Percentiles rank a stretch among this genome's conserved stretches.
Evolutionary conservation across 1,284 basidiomycete species (phyloP).

Genomic region (Stygiomarasmius scandens): DNA sequence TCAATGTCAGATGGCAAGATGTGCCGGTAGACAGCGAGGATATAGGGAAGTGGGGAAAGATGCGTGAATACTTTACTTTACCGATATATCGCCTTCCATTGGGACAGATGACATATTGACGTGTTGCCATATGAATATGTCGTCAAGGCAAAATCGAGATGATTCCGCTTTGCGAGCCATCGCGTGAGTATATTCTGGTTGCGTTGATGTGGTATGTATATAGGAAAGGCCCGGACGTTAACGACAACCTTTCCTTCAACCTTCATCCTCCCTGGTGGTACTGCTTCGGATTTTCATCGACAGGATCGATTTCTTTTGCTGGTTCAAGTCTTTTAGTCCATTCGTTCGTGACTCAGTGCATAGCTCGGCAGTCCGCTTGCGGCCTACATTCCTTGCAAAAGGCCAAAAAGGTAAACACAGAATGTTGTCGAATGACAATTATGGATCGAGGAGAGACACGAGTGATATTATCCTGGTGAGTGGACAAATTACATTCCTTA

Average conservation of each 20-base stretch:
- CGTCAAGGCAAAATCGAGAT: not conserved
- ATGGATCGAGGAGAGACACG: conserved; percentile 18
- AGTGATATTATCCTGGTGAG: conserved; percentile 33
- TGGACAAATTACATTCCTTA: conserved; percentile 20
- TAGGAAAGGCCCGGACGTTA: not conserved
- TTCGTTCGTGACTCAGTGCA: not conserved
- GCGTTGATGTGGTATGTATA: too few relatives aligned
- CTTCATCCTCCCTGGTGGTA: conserved; percentile 11
- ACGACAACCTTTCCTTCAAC: conserved; percentile 14
- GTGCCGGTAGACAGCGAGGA: conserved; percentile 60
- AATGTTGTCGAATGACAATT: conserved; percentile 14
- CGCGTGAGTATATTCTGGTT: too few relatives aligned
- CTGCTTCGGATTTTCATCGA: conserved; percentile 11
- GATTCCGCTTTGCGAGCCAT: too few relatives aligned
- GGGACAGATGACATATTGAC: conserved; percentile 39
- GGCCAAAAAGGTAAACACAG: not conserved
- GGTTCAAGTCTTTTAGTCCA: conserved; percentile 5
- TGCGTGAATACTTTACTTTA: conserved; percentile 71
- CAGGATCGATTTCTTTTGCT: conserved; percentile 18
- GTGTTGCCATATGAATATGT: not conserved
- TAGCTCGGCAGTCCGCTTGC: not conserved
- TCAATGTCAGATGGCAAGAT: conserved; percentile 75
- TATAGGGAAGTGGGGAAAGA: conserved; percentile 65
- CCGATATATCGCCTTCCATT: conserved; percentile 69
- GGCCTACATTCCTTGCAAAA: not conserved